Evolutionary conservation across 2,329 filamentous ascomycete genomes (phyloP), one percentile per base, ranked within the genome.

Genomic region (Colletotrichum trifolii): DNA sequence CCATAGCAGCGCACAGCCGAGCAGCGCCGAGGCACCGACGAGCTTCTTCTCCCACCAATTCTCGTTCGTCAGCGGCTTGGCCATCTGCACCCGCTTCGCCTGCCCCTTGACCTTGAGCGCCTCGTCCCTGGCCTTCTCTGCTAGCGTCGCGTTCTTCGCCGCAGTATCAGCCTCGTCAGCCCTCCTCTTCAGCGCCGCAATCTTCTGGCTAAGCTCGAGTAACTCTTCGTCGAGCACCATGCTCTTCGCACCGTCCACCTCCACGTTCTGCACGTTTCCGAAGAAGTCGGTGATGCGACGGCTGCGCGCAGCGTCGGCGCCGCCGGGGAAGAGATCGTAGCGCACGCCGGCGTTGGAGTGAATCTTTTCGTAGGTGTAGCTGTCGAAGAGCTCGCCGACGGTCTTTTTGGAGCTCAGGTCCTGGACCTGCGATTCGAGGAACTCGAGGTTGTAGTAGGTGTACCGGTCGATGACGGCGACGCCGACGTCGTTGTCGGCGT

Each of bases 381-480:
- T 97, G 79, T 98, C 95, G 72, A 99, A 99, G 3, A 99, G 82
- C 73, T 98, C 94, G 66, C 94, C 96, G 38, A 99, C 83, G 0
- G 94, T 97, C 79, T 94, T 90, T 76, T 97, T 96, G 70, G 90
- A 94, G 73, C 89, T 91, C 46, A 94, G 89, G 69, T 95, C 94
- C 66, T 90, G 90, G 64, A 98, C 92, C 73, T 97, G 90, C 3
- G 89, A 92, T 77, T 99, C 96, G 38, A 99, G 87, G 76, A 97
- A 99, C 73, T 99, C 96, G 57, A 99, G 88, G 73, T 97, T 97
- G 81, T 97, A 98, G 80, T 98, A 99, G 7, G 96, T 99, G 84
- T 96, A 99, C 67, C 96, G 91, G 77, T 99, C 96, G 75, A 99
- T 99, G 69, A 99, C 96, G 38, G 96, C 96, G 33, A 99, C 96